phyloP scores from a whole-genome alignment of 2,329 filamentous ascomycete genomes.

The Penicillium sp. region DNA sequence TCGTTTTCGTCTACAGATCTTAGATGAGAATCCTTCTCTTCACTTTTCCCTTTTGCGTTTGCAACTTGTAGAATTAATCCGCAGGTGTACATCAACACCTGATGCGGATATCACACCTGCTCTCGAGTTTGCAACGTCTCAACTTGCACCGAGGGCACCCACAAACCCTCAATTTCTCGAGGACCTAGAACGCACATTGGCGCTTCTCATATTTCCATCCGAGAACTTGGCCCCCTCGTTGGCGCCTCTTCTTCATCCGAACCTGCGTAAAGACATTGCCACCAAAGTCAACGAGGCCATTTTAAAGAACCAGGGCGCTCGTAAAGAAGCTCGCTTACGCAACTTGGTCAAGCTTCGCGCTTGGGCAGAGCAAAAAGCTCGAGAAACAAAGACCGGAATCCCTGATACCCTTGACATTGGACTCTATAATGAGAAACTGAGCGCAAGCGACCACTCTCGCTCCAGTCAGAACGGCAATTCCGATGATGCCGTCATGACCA shows the following conservation, averaged over 20 bases:
- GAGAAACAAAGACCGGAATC: slow-evolving; percentile 41
- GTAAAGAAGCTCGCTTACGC: slow-evolving; percentile 76
- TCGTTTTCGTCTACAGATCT: slow-evolving; percentile 57
- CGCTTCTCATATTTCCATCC: slow-evolving; percentile 80
- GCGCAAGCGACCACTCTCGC: slow-evolving; percentile 17
- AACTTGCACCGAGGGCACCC: slow-evolving; percentile 82
- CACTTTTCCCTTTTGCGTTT: slow-evolving; percentile 88
- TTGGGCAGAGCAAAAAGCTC: slow-evolving; percentile 70
- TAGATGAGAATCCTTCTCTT: slow-evolving; percentile 76
- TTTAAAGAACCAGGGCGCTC: slow-evolving; percentile 65
- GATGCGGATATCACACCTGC: slow-evolving; percentile 73
- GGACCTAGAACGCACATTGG: slow-evolving; percentile 89
- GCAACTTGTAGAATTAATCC: slow-evolving; percentile 91
- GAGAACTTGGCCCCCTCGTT: slow-evolving; percentile 74
- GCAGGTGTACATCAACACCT: slow-evolving; percentile 62
- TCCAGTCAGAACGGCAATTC: slow-evolving; percentile 26
- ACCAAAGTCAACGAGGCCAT: slow-evolving; percentile 86
- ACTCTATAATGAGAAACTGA: slow-evolving; percentile 31
- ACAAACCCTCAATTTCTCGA: slow-evolving; percentile 76
- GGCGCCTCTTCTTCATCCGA: slow-evolving; percentile 71
- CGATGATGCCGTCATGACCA: slow-evolving; percentile 40
- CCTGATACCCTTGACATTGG: slow-evolving; percentile 44
- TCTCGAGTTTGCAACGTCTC: slow-evolving; percentile 78
- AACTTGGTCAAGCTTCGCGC: slow-evolving; percentile 75
- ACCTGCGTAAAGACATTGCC: slow-evolving; percentile 77